Base-by-base conservation (phyloP, 1,284 basidiomycete species). In the Cryptococcus sp. region DNA sequence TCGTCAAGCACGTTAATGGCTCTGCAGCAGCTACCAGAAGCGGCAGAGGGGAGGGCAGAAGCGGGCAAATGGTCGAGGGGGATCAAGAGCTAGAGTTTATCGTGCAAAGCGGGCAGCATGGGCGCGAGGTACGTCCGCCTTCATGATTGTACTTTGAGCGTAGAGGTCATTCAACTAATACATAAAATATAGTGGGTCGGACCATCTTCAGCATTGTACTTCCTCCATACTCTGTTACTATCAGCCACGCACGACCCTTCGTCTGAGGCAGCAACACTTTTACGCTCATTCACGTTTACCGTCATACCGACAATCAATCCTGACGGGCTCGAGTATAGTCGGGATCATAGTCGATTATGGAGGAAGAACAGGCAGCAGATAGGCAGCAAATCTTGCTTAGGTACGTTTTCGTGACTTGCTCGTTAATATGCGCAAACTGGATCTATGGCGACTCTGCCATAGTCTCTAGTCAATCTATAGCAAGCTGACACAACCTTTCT, bases 271-370 rank as follows among this genome's bases (percentile, higher is more conserved):
- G 67, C 63, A n/a, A 44, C 58, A n/a, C 78, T 90, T 20, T 80
- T 91, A 15, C 76, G 84, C 16, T 69, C 79, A 37, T 87, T 86
- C 68, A 85, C 86, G 43, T 88, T 93, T 72, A 86, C 89, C 54
- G 82, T 93, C 59, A 80, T 94, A 10, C 89, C 91, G 0, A 80
- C 85, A 0, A 84, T 89, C 5, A 94, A 93, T 68, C 89, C 89
- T 6, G 91, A 94, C 67, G 91, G 91, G 0, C 92, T 91, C 69
- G 82, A 80, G 2, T 88, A 87, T 69, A 86, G 80, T 3, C 83
- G 81, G 74, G 82, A 85, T 52, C 76, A 71, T 22, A 86, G 89
- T 58, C 83, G 91, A 1, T 83, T 89, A 65, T 93, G 90, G 90
- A 85, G 88, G 72, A 93, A 93, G 80, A 93, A 89, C 66, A 82